These are phyloP conservation scores for Pneumocystis jirovecii DNA, from an alignment of 1,139 yeast species.

Conservation along the genomic window DNA sequence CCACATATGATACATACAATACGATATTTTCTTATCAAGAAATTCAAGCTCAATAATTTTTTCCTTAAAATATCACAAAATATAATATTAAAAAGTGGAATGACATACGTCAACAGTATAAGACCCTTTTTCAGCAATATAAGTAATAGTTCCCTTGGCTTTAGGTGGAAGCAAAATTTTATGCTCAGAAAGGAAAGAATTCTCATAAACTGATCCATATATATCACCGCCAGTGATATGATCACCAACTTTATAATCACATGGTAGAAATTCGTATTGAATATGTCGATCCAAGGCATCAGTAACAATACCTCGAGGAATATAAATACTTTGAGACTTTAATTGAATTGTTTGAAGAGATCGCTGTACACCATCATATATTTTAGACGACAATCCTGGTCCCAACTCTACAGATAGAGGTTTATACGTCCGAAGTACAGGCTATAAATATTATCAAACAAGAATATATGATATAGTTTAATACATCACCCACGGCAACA, in stretches of 20 bases:
- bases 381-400: constrained; percentile 97
- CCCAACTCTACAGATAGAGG: constrained; percentile 97
- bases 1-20: constrained; percentile 97
- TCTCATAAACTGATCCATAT: constrained; percentile 84
- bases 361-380: constrained; percentile 98
- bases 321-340: constrained; percentile 74
- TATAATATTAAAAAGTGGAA: neutral
- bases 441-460: constrained; percentile 22
- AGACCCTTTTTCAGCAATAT: constrained; percentile 77
- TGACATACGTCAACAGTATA: constrained; percentile 50
- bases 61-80: constrained; percentile 27
- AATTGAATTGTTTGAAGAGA: constrained; percentile 88
- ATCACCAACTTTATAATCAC: constrained; percentile 67
- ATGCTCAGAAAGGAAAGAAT: constrained; percentile 81
- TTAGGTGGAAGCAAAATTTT: constrained; percentile 92
- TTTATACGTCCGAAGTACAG: constrained; percentile 92
- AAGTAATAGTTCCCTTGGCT: constrained; percentile 92
- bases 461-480: neutral
- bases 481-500: constrained; percentile 80
- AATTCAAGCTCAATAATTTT: constrained; percentile 84
- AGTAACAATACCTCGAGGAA: constrained; percentile 96
- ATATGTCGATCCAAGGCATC: constrained; percentile 76
- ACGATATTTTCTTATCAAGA: constrained; percentile 65
- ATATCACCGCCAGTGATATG: constrained; percentile 98
- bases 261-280: constrained; percentile 75